A percentile compares a stretch with the other conserved stretches of the same genome.
phyloP scores from a whole-genome alignment of 495 filamentous ascomycete genomes.

The Talaromyces adpressus region DNA sequence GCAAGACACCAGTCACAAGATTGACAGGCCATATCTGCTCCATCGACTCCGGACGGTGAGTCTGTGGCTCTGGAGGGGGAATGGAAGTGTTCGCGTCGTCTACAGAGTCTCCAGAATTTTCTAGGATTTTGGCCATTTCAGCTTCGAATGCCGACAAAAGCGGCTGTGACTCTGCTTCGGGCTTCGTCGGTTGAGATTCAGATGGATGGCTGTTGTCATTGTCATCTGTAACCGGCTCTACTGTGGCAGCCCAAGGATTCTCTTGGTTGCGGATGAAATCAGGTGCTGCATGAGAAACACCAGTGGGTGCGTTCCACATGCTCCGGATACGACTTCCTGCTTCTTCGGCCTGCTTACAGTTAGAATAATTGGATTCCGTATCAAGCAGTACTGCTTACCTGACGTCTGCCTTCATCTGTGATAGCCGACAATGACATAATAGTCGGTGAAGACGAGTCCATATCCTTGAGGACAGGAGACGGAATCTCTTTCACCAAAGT shows the following conservation, averaged over 20 bases:
- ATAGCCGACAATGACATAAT: conserved; percentile 4
- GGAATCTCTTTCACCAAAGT: not conserved
- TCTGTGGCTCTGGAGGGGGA: conserved; percentile 11
- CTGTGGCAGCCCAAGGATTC: conserved; percentile 1
- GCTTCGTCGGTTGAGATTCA: not conserved
- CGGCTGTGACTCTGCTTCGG: conserved; percentile 20
- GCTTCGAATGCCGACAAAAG: conserved; percentile 45
- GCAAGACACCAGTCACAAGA: conserved; percentile 24
- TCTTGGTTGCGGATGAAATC: not conserved
- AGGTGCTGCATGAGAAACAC: not conserved
- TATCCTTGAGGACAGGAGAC: not conserved
- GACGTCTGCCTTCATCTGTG: conserved; percentile 1
- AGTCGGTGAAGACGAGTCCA: not conserved
- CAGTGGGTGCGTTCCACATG: not conserved
- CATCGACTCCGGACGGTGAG: conserved; percentile 11
- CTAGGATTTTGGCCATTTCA: conserved; percentile 41
- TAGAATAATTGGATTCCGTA: not conserved
- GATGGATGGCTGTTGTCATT: not conserved
- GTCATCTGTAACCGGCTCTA: not conserved
- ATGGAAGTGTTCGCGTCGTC: conserved; percentile 11
- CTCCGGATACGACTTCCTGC: not conserved
- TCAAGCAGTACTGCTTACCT: not conserved
- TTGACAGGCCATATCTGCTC: conserved; percentile 20
- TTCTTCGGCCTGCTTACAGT: not conserved
- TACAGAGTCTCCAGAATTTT: conserved; percentile 12